A percentile compares a stretch with the other conserved stretches of the same genome.
These are phyloP conservation scores for Fusarium hostae DNA, from an alignment of 2,329 filamentous ascomycete species.

Conservation along the genomic window DNA sequence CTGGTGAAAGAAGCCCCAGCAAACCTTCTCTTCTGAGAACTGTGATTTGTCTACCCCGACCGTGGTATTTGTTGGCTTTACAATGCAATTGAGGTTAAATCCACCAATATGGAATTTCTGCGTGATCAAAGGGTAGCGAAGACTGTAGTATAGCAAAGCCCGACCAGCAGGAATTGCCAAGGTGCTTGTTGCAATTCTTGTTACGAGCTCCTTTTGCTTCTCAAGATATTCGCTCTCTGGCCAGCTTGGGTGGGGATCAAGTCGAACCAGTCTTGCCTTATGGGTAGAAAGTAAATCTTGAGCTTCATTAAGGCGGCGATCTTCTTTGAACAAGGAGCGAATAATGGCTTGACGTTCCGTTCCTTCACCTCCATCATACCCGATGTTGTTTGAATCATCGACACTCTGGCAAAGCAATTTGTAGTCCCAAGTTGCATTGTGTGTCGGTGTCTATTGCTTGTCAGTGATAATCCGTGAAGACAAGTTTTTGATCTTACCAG, in stretches of 20 bases:
- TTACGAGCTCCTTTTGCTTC: slow-evolving; percentile 89
- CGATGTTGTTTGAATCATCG: slow-evolving; percentile 68
- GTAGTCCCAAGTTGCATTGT: slow-evolving; percentile 77
- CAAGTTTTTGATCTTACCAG: slow-evolving; percentile 50
- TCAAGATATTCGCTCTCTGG: slow-evolving; percentile 89
- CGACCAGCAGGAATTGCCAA: slow-evolving; percentile 89
- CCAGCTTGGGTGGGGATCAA: slow-evolving; percentile 79
- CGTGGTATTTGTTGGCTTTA: slow-evolving; percentile 91
- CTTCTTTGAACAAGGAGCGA: slow-evolving; percentile 88
- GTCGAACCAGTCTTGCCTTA: slow-evolving; percentile 80
- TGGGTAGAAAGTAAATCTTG: slow-evolving; percentile 86
- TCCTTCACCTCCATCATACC: slow-evolving; percentile 82
- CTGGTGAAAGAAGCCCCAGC: slow-evolving; percentile 98
- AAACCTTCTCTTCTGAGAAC: slow-evolving; percentile 95
- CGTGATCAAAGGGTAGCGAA: slow-evolving; percentile 87
- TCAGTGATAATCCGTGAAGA: slow-evolving; percentile 37
- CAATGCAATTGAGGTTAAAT: slow-evolving; percentile 90
- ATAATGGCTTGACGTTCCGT: slow-evolving; percentile 86
- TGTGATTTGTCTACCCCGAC: slow-evolving; percentile 89
- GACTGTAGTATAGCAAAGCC: slow-evolving; percentile 87
- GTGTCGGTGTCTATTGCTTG: slow-evolving; percentile 64
- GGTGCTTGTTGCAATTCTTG: slow-evolving; percentile 86
- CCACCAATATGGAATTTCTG: slow-evolving; percentile 91
- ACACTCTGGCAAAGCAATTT: slow-evolving; percentile 78
- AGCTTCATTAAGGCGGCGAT: slow-evolving; percentile 89